phyloP scores from a whole-genome alignment of 495 filamentous ascomycete genomes.

The Aspergillus cavernicola region DNA sequence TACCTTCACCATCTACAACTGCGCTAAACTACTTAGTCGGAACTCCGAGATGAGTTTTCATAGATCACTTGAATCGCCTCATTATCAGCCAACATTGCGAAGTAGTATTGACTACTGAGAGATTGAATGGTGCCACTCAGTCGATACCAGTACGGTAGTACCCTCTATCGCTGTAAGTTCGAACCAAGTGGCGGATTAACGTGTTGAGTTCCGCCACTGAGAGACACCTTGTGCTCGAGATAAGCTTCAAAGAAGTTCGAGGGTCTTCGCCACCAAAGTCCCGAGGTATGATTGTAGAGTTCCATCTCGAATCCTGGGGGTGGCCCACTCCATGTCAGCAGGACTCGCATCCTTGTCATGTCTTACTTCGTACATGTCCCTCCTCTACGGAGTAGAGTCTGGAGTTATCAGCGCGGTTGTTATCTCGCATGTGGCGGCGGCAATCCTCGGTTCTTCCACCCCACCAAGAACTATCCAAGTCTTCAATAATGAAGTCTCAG shows the following conservation, averaged over 20 bases:
- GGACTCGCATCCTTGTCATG: neutral
- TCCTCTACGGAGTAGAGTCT: no score
- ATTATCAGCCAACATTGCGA: neutral
- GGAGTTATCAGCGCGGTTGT: no score
- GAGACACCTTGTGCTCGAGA: no score
- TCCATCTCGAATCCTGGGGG: neutral
- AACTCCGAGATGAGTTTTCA: neutral
- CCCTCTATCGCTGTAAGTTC: no score
- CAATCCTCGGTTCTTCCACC: neutral
- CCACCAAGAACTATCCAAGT: neutral
- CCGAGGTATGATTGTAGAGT: conserved; percentile 3
- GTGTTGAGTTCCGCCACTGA: no score
- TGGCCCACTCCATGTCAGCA: neutral
- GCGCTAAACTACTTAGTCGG: neutral
- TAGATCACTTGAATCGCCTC: neutral
- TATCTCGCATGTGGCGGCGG: neutral
- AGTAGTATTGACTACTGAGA: neutral
- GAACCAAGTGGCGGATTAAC: no score
- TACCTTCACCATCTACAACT: neutral
- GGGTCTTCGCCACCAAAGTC: neutral
- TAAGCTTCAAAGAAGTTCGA: neutral
- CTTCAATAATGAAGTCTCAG: neutral
- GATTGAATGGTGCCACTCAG: neutral
- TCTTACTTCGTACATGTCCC: neutral
- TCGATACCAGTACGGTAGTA: no score